phyloP scores from a whole-genome alignment of 345 rosid species.

The Citrus medica region DNA sequence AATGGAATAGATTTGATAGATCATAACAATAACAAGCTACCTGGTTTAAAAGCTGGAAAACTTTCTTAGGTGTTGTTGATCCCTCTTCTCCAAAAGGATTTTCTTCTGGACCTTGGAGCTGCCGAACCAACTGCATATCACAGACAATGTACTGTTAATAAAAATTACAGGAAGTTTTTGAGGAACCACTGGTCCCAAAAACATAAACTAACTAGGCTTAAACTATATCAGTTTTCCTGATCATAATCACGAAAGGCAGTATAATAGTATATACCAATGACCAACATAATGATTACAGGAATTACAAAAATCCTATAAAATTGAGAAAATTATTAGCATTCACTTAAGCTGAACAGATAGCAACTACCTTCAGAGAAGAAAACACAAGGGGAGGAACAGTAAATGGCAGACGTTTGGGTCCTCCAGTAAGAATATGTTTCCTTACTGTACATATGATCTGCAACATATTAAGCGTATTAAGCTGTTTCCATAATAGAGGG shows the following conservation, averaged over 20 bases:
- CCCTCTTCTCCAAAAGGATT: conserved; percentile 90
- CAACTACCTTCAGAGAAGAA: conserved; percentile 78
- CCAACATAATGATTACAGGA: background rate
- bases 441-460: conserved; percentile 81
- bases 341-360: conserved; percentile 12
- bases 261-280: background rate
- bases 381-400: conserved; percentile 95
- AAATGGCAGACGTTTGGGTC: conserved; percentile 83
- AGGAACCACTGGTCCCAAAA: background rate
- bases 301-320: background rate
- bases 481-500: background rate
- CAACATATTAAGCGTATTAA: conserved; percentile 14
- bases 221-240: background rate
- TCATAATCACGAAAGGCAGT: background rate
- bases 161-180: background rate
- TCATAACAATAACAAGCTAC: conserved; percentile 22
- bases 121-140: conserved; percentile 65
- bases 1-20: conserved; percentile 8
- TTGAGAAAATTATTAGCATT: background rate
- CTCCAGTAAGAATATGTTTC: conserved; percentile 87
- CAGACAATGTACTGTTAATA: conserved; percentile 1
- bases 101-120: conserved; percentile 84
- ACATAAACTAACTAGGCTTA: background rate
- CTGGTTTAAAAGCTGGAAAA: conserved; percentile 93
- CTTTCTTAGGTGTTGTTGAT: conserved; percentile 75